These are phyloP conservation scores for Metrosideros polymorpha DNA, from an alignment of 441 rosid genomes.

Conservation along the genomic window DNA sequence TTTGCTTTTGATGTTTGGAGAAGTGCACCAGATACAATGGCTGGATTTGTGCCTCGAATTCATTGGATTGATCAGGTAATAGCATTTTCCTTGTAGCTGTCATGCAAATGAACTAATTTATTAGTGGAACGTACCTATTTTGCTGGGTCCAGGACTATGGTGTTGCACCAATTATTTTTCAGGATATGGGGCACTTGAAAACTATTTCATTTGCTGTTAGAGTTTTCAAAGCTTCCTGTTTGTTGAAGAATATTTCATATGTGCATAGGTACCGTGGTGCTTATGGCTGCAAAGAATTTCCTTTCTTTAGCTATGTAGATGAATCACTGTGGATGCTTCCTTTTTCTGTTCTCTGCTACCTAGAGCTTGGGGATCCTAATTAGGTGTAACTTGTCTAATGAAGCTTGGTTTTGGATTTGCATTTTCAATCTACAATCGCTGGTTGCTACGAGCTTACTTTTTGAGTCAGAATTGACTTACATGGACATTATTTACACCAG, in stretches of 20 bases:
- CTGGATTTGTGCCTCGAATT: slow-evolving; percentile 81
- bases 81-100: not conserved
- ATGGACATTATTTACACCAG: not conserved
- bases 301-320: not conserved
- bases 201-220: not conserved
- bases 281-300: not conserved
- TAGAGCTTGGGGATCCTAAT: not conserved
- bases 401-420: not conserved
- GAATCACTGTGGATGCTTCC: not conserved
- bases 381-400: not conserved
- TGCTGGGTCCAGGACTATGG: not conserved
- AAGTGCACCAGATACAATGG: slow-evolving; percentile 81
- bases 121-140: not conserved
- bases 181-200: not conserved
- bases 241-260: not conserved
- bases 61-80: slow-evolving; percentile 71
- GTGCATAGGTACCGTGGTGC: not conserved
- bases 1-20: slow-evolving; percentile 89
- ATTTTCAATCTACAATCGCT: not conserved
- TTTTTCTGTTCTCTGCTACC: not conserved
- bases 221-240: not conserved
- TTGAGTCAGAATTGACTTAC: not conserved
- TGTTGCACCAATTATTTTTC: not conserved
- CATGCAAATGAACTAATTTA: not conserved
- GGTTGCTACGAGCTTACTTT: not conserved